A percentile compares a stretch with the other conserved stretches of the same genome.
These are phyloP conservation scores for Pythium coloratum DNA, from an alignment of 352 stramenopile genomes.

Conservation along the genomic window DNA sequence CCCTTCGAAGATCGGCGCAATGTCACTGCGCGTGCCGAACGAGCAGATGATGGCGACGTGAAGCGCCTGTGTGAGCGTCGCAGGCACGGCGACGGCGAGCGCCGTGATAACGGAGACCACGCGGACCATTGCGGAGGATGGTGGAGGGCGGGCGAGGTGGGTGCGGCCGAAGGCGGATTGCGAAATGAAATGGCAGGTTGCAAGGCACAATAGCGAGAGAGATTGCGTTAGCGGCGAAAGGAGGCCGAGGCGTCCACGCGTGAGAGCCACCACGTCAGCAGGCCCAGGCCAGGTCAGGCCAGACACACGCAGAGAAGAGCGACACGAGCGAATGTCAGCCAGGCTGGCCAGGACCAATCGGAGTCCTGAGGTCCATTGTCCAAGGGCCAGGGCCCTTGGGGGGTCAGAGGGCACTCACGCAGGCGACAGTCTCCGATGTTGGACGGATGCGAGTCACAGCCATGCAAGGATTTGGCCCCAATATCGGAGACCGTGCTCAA, in stretches of 20 bases:
- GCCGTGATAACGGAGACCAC: conserved; percentile 8
- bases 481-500: too few relatives aligned
- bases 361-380: too few relatives aligned
- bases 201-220: not conserved
- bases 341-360: not conserved
- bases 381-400: too few relatives aligned
- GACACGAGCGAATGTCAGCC: not conserved
- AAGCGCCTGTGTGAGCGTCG: conserved; percentile 16
- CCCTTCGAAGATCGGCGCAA: conserved; percentile 28
- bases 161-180: not conserved
- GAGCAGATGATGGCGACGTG: conserved; percentile 28
- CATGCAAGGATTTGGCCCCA: too few relatives aligned
- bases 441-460: not conserved
- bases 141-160: not conserved
- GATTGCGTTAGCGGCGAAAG: not conserved
- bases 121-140: conserved; percentile 9
- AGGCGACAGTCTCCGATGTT: not conserved
- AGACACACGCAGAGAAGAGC: not conserved
- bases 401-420: not conserved
- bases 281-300: not conserved
- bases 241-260: too few relatives aligned
- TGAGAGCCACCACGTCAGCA: not conserved
- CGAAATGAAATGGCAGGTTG: not conserved
- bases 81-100: conserved; percentile 8
- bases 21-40: conserved; percentile 28